These are phyloP conservation scores for Pseudopediastrum boryanum DNA, from an alignment of 139 green algal genomes.

Conservation along the genomic window DNA sequence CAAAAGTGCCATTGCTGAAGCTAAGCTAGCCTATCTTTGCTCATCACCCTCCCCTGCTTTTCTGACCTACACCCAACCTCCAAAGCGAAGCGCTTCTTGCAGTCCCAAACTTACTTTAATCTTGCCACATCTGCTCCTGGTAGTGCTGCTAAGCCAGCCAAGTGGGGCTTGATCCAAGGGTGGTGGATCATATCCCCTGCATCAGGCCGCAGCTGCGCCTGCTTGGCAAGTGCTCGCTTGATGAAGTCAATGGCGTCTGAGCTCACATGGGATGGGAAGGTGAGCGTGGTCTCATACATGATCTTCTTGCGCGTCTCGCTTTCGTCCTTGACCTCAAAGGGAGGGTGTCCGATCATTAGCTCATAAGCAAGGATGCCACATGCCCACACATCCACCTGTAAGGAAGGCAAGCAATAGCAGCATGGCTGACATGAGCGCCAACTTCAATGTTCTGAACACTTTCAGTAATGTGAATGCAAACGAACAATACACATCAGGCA, in stretches of 20 bases:
- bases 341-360: constrained; percentile 55
- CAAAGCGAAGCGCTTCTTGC: no score
- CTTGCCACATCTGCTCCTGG: background rate
- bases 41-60: no score
- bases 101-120: background rate
- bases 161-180: background rate
- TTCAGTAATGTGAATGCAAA: no score
- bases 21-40: no score
- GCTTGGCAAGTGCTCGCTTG: constrained; percentile 31
- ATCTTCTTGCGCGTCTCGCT: constrained; percentile 35
- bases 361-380: constrained; percentile 60
- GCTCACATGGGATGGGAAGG: constrained; percentile 19
- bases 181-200: constrained; percentile 31
- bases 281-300: constrained; percentile 35
- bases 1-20: no score
- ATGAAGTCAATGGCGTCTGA: constrained; percentile 33
- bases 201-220: constrained; percentile 20
- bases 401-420: background rate
- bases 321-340: constrained; percentile 57
- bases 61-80: no score
- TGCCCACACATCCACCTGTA: constrained; percentile 48
- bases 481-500: no score
- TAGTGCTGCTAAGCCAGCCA: background rate
- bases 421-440: no score
- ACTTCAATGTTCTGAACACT: no score